Conservation (phyloP, 2,329 filamentous ascomycete species). For the Claviceps pazoutovae region DNA sequence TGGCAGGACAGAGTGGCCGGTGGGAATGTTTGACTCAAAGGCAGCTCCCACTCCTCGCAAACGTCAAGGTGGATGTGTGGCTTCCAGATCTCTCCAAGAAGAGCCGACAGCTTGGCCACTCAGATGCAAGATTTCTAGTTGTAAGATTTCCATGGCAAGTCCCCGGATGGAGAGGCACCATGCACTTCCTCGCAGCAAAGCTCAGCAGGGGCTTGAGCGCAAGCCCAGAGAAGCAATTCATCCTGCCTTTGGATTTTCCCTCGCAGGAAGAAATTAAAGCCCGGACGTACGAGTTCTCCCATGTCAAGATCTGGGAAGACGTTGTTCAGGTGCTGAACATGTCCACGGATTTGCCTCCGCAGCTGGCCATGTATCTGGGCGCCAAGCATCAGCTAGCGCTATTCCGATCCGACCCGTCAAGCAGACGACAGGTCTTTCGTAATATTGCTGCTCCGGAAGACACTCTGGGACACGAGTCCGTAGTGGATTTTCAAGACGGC, state of each 20-base stretch:
- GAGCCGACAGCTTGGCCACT: conserved; percentile 35
- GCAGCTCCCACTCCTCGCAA: conserved; percentile 56
- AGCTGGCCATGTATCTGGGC: conserved; percentile 52
- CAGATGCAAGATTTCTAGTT: conserved; percentile 46
- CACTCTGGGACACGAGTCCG: conserved; percentile 47
- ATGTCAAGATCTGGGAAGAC: conserved; percentile 54
- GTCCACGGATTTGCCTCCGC: conserved; percentile 42
- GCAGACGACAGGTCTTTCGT: conserved; percentile 43
- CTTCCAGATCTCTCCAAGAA: conserved; percentile 47
- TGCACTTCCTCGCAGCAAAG: conserved; percentile 35
- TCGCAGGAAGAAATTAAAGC: conserved; percentile 39
- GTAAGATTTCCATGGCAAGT: conserved; percentile 51
- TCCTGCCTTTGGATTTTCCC: conserved; percentile 52
- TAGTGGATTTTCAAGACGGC: conserved; percentile 56
- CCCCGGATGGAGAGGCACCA: conserved; percentile 31
- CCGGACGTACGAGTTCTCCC: conserved; percentile 43
- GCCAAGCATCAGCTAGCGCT: conserved; percentile 51
- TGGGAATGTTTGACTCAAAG: conserved; percentile 64
- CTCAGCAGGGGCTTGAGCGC: conserved; percentile 33
- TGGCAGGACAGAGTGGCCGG: conserved; percentile 12
- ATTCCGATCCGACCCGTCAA: conserved; percentile 50
- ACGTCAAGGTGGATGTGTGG: conserved; percentile 55
- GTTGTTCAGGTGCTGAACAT: conserved; percentile 40
- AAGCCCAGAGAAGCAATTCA: conserved; percentile 47
- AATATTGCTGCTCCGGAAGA: conserved; percentile 41